These are phyloP conservation scores for Lolium rigidum DNA, from an alignment of 176 grass and related monocot species.

Conservation along the genomic window DNA sequence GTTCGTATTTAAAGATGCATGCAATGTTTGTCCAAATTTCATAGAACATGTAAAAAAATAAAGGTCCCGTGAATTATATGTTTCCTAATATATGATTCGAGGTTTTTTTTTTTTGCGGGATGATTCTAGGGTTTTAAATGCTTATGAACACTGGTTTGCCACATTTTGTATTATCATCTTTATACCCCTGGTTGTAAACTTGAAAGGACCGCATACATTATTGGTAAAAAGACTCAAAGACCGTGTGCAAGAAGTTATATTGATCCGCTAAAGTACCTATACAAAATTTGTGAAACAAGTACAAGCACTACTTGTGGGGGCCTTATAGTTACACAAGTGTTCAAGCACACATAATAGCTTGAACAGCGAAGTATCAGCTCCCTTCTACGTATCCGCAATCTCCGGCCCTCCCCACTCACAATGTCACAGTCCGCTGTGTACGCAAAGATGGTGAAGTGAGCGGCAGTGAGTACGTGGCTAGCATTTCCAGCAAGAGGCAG, in stretches of 20 bases:
- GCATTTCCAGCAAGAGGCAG: slow-evolving; percentile 74
- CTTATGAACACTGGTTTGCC: neutral
- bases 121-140: neutral
- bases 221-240: neutral
- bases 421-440: neutral
- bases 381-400: neutral
- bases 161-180: neutral
- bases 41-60: neutral
- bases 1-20: neutral
- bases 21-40: neutral
- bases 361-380: slow-evolving; percentile 31
- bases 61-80: neutral
- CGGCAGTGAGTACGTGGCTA: slow-evolving; percentile 7
- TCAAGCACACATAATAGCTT: slow-evolving; percentile 34
- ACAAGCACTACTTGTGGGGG: slow-evolving; percentile 5
- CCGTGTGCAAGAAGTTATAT: slow-evolving; percentile 2
- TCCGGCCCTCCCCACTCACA: neutral
- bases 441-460: no score
- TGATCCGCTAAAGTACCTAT: slow-evolving; percentile 27
- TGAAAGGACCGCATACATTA: neutral
- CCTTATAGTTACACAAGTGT: slow-evolving; percentile 39
- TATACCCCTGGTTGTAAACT: neutral
- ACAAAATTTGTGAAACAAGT: slow-evolving; percentile 35
- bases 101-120: neutral
- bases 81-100: neutral